Evolutionary conservation across 1,284 basidiomycete species (phyloP), one percentile per base, ranked within the genome.

Genomic region (Moniliophthora roreri): DNA sequence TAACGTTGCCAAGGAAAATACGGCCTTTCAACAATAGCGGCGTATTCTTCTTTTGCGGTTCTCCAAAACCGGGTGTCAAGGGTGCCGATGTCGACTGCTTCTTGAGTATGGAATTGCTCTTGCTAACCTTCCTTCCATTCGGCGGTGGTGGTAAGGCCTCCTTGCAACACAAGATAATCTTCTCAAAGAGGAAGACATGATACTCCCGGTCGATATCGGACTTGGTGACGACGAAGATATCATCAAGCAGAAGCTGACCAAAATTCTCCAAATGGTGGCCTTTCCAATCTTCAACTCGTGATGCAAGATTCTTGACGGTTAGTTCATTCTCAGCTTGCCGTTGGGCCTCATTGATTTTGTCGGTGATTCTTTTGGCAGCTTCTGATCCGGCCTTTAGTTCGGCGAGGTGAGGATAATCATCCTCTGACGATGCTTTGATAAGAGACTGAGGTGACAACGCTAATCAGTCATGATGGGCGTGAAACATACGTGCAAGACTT

Each of bases 81-180:
- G 73, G 67, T 11, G 75, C 66, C 21, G 79, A 70, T 15, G 77
- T 63, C 35, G 74, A 68, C 58, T 87, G 85, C 68, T 91, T 93
- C 75, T 89, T 91, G 54, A 91, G 66, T 37, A 92, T 79, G 1
- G 88, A 89, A 57, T 86, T 86, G 63, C 78, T 91, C 75, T 91
- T 92, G 58, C 77, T 74, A 34, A 75, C 74, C 65, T 86, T 85
- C 67, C 80, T 81, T 42, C 73, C 78, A 57, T 79, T 83, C 42
- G 73, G 70, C 6, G 76, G 76, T 3, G 72, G 71, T 16, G 74
- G 74, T 15, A 76, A 67, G 5, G 82, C 84, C 71, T 88, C 97
- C 71, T 99, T 99, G 79, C 97, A 99, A 73, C 97, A 99, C 13
- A 99, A 81, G 63, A 99, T 92, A 71, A 99, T 99, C 75, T 95